phyloP scores from a whole-genome alignment of 345 rosid species.

The Euphorbia tirucalli region DNA sequence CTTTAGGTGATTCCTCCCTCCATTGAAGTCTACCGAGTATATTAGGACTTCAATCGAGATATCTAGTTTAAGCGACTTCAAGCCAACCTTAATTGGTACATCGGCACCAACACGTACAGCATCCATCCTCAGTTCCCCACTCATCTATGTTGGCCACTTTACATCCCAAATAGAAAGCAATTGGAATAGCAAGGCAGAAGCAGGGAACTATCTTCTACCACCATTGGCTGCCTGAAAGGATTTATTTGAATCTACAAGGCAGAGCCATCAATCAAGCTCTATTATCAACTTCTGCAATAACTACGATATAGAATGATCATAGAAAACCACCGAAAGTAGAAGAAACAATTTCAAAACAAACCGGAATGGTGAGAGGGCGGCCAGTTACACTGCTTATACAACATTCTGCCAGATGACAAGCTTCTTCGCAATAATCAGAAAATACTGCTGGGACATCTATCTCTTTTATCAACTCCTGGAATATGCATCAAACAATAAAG shows the following conservation, averaged over 20 bases:
- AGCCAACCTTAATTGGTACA: no score
- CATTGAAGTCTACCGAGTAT: no score
- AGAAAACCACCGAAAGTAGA: not conserved
- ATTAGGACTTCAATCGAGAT: no score
- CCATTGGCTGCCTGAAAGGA: constrained; percentile 96
- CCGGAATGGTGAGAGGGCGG: constrained; percentile 49
- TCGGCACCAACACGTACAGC: not conserved
- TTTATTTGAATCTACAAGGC: constrained; percentile 66
- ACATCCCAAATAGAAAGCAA: constrained; percentile 78
- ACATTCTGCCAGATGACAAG: constrained; percentile 75
- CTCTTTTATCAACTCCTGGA: constrained; percentile 72
- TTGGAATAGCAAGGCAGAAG: constrained; percentile 88
- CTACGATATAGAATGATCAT: not conserved
- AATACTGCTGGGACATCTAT: constrained; percentile 69
- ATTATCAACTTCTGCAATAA: constrained; percentile 14
- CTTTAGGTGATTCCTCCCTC: no score
- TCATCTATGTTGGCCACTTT: constrained; percentile 8
- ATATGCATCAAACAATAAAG: constrained; percentile 5
- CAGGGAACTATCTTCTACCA: constrained; percentile 63
- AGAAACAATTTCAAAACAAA: constrained; percentile 28
- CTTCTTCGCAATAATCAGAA: constrained; percentile 97
- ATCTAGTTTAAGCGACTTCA: no score
- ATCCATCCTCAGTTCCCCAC: not conserved
- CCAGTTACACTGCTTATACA: constrained; percentile 56
- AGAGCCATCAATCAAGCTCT: constrained; percentile 13